Evolutionary conservation across 192 early-diverging fungal genomes (phyloP).

Genomic region (Coemansia sp.): DNA sequence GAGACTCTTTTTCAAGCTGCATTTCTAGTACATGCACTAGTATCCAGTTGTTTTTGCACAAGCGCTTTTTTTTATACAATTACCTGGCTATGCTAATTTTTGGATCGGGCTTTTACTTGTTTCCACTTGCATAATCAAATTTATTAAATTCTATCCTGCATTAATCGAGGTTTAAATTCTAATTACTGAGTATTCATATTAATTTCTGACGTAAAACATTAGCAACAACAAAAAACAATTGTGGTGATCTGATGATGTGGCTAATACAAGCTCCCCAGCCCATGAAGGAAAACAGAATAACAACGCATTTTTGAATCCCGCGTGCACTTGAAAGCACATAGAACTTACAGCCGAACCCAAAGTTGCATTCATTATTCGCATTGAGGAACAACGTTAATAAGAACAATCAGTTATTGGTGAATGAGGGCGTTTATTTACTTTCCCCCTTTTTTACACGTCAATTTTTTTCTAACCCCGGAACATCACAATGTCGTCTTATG

Average conservation of each 20-base stretch:
- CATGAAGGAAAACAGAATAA: background rate
- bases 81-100: no score
- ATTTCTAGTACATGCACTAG: no score
- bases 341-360: background rate
- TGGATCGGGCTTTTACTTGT: background rate
- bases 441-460: background rate
- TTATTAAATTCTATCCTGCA: background rate
- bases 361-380: background rate
- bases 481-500: background rate
- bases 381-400: background rate
- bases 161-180: background rate
- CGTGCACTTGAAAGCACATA: background rate
- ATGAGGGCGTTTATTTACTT: constrained; percentile 2
- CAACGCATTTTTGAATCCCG: background rate
- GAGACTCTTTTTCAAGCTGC: no score
- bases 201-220: no score
- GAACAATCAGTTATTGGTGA: constrained; percentile 1
- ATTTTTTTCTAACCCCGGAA: constrained; percentile 1
- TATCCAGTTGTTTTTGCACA: no score
- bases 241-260: background rate
- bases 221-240: background rate
- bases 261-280: background rate
- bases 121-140: background rate
- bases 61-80: no score
- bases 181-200: background rate